Base-by-base conservation (phyloP, 306 rosid species). In the Benincasa hispida region DNA sequence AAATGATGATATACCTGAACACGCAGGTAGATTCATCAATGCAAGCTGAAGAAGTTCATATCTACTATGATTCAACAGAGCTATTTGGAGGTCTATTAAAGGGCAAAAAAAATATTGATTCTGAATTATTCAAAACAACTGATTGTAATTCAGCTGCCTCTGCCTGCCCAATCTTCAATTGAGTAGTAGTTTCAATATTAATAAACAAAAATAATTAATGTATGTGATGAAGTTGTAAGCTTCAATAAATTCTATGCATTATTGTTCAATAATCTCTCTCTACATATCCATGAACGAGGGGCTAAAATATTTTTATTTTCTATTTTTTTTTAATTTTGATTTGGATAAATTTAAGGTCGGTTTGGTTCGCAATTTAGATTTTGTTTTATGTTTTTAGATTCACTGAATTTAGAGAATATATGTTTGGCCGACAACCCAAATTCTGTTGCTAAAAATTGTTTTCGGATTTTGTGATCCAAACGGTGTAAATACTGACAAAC, bases 1-100 rank as follows among this genome's bases (percentile, higher is more conserved):
- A 8, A 8, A 42, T 11, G 17, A 45, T 48, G 53, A 14, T 1
- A 14, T 48, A 17, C 17, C 17, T 17, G 2, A 5, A 45, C 17
- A 11, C 0, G 10, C 22, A 88, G 93, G 96, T 91, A 60, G 91
- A 91, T 58, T 74, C 77, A 51, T 81, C 88, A 50, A 67, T 87
- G 83, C 87, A 45, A 61, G 88, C 70, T 25, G 93, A 88, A 82
- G 96, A 88, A 82, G 92, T 72, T 47, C 90, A 91, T 78, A 54
- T 88, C 48, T 91, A 84, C 87, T 90, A 84, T 47, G 93, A 88
- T 51, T 90, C 93, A 35, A 87, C 85, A 34, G 93, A 88, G 89
- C 83, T 88, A 41, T 21, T 85, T 37, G 90, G 90, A 81, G 90
- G 82, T 28, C 90, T 91, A 79, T 22, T 91, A 22, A 83, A 79